Evolutionary conservation across 257 asterid genomes (phyloP).

Genomic region (Fraxinus cuspidata): DNA sequence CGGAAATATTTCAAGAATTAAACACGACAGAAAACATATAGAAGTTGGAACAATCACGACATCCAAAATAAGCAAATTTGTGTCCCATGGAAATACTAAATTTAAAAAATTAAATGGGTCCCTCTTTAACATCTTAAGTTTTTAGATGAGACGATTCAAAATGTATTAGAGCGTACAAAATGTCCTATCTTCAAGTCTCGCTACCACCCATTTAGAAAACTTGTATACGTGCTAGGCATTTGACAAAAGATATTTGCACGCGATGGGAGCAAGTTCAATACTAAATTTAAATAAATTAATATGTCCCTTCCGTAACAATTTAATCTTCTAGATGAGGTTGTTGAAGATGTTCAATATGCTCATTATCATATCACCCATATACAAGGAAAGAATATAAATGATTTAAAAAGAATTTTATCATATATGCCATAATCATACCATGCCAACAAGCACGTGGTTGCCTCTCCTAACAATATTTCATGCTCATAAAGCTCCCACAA

Average conservation of each 20-base stretch:
- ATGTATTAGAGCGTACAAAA: neutral
- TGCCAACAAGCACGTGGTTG: neutral
- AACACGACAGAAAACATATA: neutral
- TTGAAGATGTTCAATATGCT: neutral
- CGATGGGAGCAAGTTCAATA: neutral
- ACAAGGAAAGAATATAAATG: neutral
- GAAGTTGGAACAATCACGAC: neutral
- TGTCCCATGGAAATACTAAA: neutral
- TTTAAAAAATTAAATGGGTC: neutral
- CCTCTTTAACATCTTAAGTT: neutral
- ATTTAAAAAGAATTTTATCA: neutral
- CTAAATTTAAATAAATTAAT: neutral
- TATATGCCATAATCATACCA: neutral
- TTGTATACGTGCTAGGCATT: neutral
- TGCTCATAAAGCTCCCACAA: constrained; percentile 1
- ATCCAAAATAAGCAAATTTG: neutral
- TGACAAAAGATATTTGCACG: neutral
- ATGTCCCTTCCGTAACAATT: neutral
- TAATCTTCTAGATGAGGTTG: neutral
- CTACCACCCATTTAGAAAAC: neutral
- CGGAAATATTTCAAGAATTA: neutral
- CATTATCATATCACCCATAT: neutral
- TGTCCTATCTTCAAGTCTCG: neutral
- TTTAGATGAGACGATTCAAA: neutral
- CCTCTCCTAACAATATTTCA: neutral